Conservation (phyloP, 768 basidiomycete genomes). For the Saitozyma podzolica region DNA sequence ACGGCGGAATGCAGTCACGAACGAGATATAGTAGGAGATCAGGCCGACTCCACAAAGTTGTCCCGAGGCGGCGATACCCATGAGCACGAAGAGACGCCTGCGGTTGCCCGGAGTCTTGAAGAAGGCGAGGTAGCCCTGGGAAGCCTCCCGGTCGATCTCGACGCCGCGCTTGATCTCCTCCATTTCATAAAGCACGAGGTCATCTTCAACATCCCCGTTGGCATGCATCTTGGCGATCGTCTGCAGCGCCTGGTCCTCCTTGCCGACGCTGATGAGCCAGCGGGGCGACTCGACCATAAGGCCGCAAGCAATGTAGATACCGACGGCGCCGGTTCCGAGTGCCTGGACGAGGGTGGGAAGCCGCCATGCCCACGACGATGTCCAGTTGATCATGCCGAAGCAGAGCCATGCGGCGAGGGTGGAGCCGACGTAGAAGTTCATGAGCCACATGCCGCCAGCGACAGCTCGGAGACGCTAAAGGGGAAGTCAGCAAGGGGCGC, state of each 20-base stretch:
- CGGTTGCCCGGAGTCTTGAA: conserved; percentile 68
- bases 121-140: conserved; percentile 56
- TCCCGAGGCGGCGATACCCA: conserved; percentile 7
- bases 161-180: conserved; percentile 69
- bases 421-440: conserved; percentile 18
- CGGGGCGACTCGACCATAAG: conserved; percentile 81
- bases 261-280: conserved; percentile 74
- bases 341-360: conserved; percentile 28
- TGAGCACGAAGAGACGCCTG: conserved; percentile 6
- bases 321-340: conserved; percentile 52
- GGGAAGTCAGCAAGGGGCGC: too few relatives aligned
- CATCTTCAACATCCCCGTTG: conserved; percentile 65
- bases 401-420: conserved; percentile 16
- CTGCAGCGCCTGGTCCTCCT: conserved; percentile 65
- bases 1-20: too few relatives aligned
- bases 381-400: conserved; percentile 19
- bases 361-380: conserved; percentile 63
- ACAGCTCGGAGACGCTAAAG: conserved; percentile 3
- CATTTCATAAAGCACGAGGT: conserved; percentile 45
- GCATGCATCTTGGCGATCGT: conserved; percentile 80
- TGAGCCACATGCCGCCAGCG: conserved; percentile 13
- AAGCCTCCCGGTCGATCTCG: conserved; percentile 36
- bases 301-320: conserved; percentile 56
- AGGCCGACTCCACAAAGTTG: conserved; percentile 56
- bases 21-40: conserved; percentile 13